These are phyloP conservation scores for Immersiella caudata DNA, from an alignment of 495 filamentous ascomycete species.

Conservation along the genomic window DNA sequence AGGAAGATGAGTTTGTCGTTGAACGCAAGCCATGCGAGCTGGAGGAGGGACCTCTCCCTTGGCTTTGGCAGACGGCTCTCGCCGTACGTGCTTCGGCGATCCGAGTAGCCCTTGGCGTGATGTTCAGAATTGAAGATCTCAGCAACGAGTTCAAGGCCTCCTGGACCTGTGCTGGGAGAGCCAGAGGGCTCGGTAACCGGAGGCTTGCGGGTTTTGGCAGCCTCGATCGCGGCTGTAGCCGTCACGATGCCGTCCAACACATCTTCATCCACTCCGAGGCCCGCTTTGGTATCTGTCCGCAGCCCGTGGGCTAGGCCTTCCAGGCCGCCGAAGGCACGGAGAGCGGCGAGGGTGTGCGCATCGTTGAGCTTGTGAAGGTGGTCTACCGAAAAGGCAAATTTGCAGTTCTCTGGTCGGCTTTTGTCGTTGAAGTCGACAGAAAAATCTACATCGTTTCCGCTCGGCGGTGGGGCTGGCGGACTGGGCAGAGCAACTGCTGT, in stretches of 20 bases:
- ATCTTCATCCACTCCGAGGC: conserved; percentile 10
- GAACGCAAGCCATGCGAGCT: conserved; percentile 75
- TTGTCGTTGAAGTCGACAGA: conserved; percentile 8
- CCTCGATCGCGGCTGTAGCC: not conserved
- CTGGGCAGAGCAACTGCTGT: not conserved
- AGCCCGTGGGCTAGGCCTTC: conserved; percentile 5
- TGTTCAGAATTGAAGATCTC: not conserved
- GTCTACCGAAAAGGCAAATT: conserved; percentile 11
- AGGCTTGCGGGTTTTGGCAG: not conserved
- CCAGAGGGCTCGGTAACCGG: not conserved
- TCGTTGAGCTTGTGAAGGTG: conserved; percentile 10
- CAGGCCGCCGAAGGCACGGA: conserved; percentile 7
- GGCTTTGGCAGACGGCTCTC: conserved; percentile 70
- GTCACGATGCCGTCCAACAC: conserved; percentile 4
- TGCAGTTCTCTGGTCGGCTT: not conserved
- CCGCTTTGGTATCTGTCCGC: not conserved
- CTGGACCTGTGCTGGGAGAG: not conserved
- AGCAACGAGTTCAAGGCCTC: not conserved
- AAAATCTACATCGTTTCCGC: not conserved
- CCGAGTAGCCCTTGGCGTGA: conserved; percentile 44
- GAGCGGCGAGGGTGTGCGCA: not conserved
- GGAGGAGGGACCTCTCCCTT: conserved; percentile 66
- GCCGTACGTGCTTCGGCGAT: conserved; percentile 64
- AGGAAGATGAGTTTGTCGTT: conserved; percentile 77
- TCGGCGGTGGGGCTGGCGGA: not conserved